These are phyloP conservation scores for Candida hungchunana DNA, from an alignment of 805 yeast genomes.

Conservation along the genomic window DNA sequence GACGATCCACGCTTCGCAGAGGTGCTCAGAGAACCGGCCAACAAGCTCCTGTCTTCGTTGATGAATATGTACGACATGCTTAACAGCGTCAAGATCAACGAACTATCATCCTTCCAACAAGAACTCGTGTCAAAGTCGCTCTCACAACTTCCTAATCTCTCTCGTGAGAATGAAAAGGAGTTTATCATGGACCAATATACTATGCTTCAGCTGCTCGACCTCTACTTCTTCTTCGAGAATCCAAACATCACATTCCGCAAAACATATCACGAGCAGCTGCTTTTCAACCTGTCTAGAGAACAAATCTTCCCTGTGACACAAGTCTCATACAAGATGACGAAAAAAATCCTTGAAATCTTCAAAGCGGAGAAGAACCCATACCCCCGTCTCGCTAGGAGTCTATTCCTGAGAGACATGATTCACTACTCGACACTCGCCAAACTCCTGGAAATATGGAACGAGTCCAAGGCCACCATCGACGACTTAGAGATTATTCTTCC, in stretches of 20 bases:
- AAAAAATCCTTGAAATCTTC: conserved; percentile 26
- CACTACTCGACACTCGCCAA: conserved; percentile 54
- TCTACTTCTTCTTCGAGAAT: conserved; percentile 50
- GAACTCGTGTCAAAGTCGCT: conserved; percentile 14
- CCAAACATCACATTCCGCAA: conserved; percentile 59
- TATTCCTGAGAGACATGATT: conserved; percentile 50
- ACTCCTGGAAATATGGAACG: conserved; percentile 61
- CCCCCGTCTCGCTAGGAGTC: conserved; percentile 32
- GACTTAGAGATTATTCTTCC: conserved; percentile 50
- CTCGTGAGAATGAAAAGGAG: conserved; percentile 18
- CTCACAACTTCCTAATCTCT: conserved; percentile 15
- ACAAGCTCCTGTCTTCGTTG: conserved; percentile 8
- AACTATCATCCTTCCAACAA: conserved; percentile 18
- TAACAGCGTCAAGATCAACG: conserved; percentile 15
- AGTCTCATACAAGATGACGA: conserved; percentile 27
- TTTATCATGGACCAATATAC: conserved; percentile 40
- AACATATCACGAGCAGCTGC: conserved; percentile 56
- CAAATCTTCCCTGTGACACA: conserved; percentile 35
- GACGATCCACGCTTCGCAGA: conserved; percentile 29
- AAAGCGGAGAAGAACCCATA: conserved; percentile 6
- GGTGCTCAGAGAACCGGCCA: conserved; percentile 10
- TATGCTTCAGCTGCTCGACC: conserved; percentile 48
- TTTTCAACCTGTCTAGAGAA: conserved; percentile 57
- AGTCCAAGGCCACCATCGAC: conserved; percentile 47
- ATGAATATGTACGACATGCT: conserved; percentile 13